Evolutionary conservation across 768 basidiomycete species (phyloP).

Genomic region (Mrakia frigida): DNA sequence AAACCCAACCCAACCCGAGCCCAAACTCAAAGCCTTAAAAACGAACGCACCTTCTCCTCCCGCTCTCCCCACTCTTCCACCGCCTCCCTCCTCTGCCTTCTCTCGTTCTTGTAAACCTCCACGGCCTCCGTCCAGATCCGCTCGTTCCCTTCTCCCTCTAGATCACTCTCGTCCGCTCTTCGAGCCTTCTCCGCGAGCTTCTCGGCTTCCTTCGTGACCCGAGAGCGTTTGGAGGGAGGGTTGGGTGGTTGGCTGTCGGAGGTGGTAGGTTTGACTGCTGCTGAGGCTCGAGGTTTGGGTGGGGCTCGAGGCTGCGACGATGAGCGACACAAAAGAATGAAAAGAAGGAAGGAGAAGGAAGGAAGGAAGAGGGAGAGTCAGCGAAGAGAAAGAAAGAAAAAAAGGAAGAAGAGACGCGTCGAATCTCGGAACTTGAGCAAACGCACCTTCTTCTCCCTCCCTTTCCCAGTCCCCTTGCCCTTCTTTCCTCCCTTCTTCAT

Average conservation of each 20-base stretch:
- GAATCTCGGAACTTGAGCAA: no score
- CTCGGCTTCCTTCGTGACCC: not conserved
- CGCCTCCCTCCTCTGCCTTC: not conserved
- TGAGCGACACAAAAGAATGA: no score
- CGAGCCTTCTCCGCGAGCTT: not conserved
- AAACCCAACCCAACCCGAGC: no score
- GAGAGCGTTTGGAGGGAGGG: not conserved
- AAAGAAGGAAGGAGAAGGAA: not conserved
- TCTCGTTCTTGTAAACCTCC: not conserved
- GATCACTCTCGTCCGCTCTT: not conserved
- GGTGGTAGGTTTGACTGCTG: not conserved
- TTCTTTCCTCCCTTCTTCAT: not conserved
- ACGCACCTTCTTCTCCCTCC: not conserved
- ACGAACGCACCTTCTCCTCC: not conserved
- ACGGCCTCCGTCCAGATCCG: not conserved
- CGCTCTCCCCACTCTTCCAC: not conserved
- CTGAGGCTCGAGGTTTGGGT: not conserved
- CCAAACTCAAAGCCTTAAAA: no score
- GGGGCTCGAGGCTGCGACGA: conserved; percentile 9
- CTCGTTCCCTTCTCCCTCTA: not conserved
- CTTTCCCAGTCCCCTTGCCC: not conserved
- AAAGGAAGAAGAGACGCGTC: no score
- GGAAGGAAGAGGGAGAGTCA: no score
- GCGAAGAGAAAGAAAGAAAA: not conserved
- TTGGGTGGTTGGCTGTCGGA: no score